phyloP scores from a whole-genome alignment of 2,329 filamentous ascomycete species.

The Pseudogymnoascus sp. region DNA sequence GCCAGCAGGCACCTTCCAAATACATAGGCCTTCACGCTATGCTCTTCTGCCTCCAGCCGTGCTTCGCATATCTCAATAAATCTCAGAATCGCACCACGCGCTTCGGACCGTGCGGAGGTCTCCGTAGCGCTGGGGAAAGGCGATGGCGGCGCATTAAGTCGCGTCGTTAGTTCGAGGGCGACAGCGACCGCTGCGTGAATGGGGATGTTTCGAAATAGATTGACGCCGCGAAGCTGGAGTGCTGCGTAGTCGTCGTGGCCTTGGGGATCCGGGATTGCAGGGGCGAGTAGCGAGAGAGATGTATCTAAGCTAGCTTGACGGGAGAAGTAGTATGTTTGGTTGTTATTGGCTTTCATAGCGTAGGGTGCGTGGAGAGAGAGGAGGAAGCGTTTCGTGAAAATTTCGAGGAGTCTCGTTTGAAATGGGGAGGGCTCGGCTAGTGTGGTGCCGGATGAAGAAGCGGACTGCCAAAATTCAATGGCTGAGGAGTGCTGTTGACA shows the following conservation, averaged over 20 bases:
- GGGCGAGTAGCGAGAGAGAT: conserved; percentile 21
- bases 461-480: background rate
- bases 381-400: conserved; percentile 43
- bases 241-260: conserved; percentile 25
- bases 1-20: conserved; percentile 32
- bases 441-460: background rate
- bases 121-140: conserved; percentile 17
- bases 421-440: conserved; percentile 22
- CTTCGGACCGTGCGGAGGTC: conserved; percentile 24
- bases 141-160: conserved; percentile 29
- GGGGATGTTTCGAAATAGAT: conserved; percentile 34
- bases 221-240: conserved; percentile 32
- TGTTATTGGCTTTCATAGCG: conserved; percentile 30
- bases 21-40: conserved; percentile 34
- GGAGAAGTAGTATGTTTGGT: conserved; percentile 40
- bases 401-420: conserved; percentile 40
- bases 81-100: conserved; percentile 12
- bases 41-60: conserved; percentile 32
- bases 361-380: conserved; percentile 44
- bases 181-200: conserved; percentile 35
- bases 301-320: conserved; percentile 37
- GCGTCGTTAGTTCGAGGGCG: conserved; percentile 38
- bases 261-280: background rate
- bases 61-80: conserved; percentile 22
- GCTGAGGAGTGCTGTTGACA: background rate